Base-by-base conservation (phyloP, 1,139 yeast genomes). In the Suhomyces panamericanus region DNA sequence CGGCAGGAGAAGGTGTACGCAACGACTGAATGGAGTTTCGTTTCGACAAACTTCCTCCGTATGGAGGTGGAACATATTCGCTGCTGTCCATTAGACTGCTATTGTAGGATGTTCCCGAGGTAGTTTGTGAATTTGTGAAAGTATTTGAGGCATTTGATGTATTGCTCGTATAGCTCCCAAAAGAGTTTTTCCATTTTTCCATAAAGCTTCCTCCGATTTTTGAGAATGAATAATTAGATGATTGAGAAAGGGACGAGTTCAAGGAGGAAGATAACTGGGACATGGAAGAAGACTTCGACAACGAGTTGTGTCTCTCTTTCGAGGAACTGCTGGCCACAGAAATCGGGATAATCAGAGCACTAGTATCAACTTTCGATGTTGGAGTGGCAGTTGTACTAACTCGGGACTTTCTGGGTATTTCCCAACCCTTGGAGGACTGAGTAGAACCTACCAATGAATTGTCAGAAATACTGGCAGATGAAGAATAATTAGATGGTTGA, bases 1-100 rank as follows among this genome's bases (percentile, higher is more conserved):
- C 43, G 1, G 70, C 73, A 0, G 81, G 81, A 1, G 81, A 75
- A 3, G 81, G 80, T 0, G 77, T 65, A 43, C 75, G 57, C 44
- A 69, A 30, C 46, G 56, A 63, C 32, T 68, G 70, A 4, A 65
- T 49, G 1, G 73, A 66, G 30, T 57, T 54, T 38, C 66, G 54
- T 39, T 67, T 66, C 10, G 64, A 52, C 39, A 63, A 49, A 29
- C 56, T 54, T 16, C 60, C 57, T 10, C 38, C 37, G 46, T 42
- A 50, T n/a, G 32, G 35, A 1, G 51, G 51, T 5, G 56, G 55
- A 40, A 55, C 51, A 41, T 58, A 58, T 10, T 58, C 63, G 17
- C 37, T 46, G 41, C 39, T 40, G 15, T 51, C 51, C 13, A 39
- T 30, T 32, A 36, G 13, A 15, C 39, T 42, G 31, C 39, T 36